Evolutionary conservation across 306 rosid species (phyloP).

Genomic region (Cicer bijugum): DNA sequence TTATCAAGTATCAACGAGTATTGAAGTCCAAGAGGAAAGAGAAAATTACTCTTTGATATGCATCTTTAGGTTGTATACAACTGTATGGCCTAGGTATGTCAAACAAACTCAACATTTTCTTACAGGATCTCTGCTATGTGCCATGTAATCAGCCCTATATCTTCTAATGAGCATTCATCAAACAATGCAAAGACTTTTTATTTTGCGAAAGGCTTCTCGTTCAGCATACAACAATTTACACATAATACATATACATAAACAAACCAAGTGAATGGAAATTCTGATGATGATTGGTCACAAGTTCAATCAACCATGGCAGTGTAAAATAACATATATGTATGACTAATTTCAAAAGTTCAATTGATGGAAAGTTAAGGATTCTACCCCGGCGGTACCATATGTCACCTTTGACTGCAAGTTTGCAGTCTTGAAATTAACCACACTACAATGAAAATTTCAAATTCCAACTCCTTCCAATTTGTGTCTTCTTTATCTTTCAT

Average conservation of each 20-base stretch:
- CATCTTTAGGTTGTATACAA: slow-evolving; percentile 19
- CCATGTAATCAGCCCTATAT: slow-evolving; percentile 1
- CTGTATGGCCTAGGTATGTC: slow-evolving; percentile 19
- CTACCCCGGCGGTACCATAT: no score
- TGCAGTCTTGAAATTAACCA: no score
- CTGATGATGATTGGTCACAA: not conserved
- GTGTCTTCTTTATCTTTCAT: no score
- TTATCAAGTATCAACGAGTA: slow-evolving; percentile 16
- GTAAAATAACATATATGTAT: not conserved
- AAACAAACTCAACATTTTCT: slow-evolving; percentile 23
- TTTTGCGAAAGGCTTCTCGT: not conserved
- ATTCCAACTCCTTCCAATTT: no score
- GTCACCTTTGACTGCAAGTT: no score
- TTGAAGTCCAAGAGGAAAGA: slow-evolving; percentile 35
- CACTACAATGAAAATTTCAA: no score
- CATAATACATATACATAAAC: not conserved
- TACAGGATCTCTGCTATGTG: slow-evolving; percentile 1
- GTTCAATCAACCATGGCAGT: not conserved
- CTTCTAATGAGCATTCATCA: slow-evolving; percentile 14
- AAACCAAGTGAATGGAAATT: not conserved
- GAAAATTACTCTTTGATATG: slow-evolving; percentile 19
- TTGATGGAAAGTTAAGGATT: no score
- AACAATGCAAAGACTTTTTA: not conserved
- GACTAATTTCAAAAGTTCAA: not conserved
- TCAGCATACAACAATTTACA: not conserved